A percentile compares a stretch with the other conserved stretches of the same genome.
phyloP scores from a whole-genome alignment of 1,284 basidiomycete genomes.

The Puccinia novopanici region DNA sequence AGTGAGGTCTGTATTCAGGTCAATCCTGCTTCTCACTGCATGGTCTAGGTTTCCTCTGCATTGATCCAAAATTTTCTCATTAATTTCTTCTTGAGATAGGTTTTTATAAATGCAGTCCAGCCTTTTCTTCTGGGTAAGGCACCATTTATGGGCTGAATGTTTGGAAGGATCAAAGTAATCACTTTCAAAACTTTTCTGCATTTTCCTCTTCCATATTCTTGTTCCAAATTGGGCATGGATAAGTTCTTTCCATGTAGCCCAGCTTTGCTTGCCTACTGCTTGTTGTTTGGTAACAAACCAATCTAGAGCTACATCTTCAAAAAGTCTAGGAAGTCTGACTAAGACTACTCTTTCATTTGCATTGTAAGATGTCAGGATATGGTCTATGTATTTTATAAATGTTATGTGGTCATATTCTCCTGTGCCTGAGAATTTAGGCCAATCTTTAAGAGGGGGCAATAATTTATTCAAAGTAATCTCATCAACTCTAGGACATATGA shows the following conservation, averaged over 20 bases:
- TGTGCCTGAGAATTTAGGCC: slow-evolving; percentile 14
- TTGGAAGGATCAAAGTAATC: too few relatives aligned
- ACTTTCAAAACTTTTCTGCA: too few relatives aligned
- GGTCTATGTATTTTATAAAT: slow-evolving; percentile 13
- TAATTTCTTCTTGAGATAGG: neutral
- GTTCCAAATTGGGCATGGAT: slow-evolving; percentile 5
- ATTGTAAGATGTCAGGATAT: neutral
- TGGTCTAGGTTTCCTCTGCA: neutral
- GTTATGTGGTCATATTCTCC: neutral
- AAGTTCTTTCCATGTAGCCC: neutral
- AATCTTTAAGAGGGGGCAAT: neutral
- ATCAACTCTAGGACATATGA: too few relatives aligned
- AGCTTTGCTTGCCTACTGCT: neutral
- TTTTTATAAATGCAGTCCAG: neutral
- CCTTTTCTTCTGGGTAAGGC: slow-evolving; percentile 3
- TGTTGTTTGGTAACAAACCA: slow-evolving; percentile 3
- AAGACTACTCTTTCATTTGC: neutral
- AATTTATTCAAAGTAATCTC: neutral
- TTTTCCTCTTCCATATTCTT: neutral
- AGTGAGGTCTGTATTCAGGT: neutral
- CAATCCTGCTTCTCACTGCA: neutral
- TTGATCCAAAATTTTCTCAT: slow-evolving; percentile 1
- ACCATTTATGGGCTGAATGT: slow-evolving; percentile 7
- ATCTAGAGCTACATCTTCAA: slow-evolving; percentile 4
- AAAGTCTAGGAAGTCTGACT: neutral